Base-by-base conservation (phyloP, 805 yeast genomes). In the Pichia heedii region DNA sequence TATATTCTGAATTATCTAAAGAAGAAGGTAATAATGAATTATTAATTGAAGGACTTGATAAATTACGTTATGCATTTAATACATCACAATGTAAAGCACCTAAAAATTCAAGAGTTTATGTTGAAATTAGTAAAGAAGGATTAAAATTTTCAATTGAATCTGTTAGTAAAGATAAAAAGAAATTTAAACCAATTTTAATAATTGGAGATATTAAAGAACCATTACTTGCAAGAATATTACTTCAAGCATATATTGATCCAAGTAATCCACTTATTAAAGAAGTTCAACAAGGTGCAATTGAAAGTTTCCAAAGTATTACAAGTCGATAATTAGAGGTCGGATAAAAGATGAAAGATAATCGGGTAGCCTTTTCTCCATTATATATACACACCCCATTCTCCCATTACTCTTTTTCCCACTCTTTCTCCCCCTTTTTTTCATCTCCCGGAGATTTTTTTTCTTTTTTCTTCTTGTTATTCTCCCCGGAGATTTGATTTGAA, bases 181-280 rank as follows among this genome's bases (percentile, higher is more conserved):
- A 22, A n/a, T n/a, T 21, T 8, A 29, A 29, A 29, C 32, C 32
- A 13, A 10, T 29, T 6, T 7, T 51, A 26, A 46, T 51, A 1
- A 56, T 89, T 59, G 96, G 96, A 1, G 53, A 54, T 6, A 80
- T 87, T 3, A 54, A 65, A 9, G 76, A 77, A 41, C 84, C 90
- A 2, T 56, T 76, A 16, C 69, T 88, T 5, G 72, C 84, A 2
- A 75, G 77, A 48, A 66, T 82, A n/a, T 65, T 89, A 43, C 77
- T 88, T 50, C 65, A 84, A 50, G 86, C 81, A 60, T 89, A 90
- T 59, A 62, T 88, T 52, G 74, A 84, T 50, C 90, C 85, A 3
- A 68, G 63, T 34, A 74, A 70, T 49, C 90, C 90, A 1, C 69
- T 84, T 51, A 71, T 81, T 52, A 79, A 48, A 36, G 45, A 52